Conservation (phyloP, 345 rosid species). For the Lenwebbia sp. region DNA sequence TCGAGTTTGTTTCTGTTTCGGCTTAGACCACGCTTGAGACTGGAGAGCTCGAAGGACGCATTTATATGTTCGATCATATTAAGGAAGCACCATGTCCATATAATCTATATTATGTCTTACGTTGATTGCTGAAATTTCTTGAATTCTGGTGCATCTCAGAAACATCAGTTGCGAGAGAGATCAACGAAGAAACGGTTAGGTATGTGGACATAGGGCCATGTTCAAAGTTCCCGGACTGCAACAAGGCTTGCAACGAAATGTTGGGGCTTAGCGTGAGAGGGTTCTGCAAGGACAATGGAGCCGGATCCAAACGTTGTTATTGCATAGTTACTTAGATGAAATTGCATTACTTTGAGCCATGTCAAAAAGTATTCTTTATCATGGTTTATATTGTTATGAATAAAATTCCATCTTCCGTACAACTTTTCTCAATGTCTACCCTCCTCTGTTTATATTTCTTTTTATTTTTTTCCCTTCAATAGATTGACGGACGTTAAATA, state of each 20-base stretch:
- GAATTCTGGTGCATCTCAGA: neutral
- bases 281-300: no score
- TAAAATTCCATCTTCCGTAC: neutral
- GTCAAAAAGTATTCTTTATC: neutral
- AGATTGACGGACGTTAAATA: neutral
- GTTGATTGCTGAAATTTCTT: neutral
- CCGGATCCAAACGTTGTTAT: neutral
- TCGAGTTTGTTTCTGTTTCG: neutral
- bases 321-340: neutral
- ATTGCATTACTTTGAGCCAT: neutral
- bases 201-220: neutral
- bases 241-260: neutral
- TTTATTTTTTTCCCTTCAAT: neutral
- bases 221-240: neutral
- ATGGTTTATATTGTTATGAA: neutral
- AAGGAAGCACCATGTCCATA: neutral
- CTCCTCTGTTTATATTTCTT: neutral
- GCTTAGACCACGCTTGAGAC: neutral
- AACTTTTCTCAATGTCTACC: neutral
- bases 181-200: neutral
- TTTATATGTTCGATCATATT: neutral
- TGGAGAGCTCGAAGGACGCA: neutral
- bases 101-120: neutral
- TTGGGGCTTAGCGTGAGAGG: neutral
- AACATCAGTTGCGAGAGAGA: neutral